phyloP scores from a whole-genome alignment of 176 grass and related monocot genomes.

The Tillandsia fasciculata region DNA sequence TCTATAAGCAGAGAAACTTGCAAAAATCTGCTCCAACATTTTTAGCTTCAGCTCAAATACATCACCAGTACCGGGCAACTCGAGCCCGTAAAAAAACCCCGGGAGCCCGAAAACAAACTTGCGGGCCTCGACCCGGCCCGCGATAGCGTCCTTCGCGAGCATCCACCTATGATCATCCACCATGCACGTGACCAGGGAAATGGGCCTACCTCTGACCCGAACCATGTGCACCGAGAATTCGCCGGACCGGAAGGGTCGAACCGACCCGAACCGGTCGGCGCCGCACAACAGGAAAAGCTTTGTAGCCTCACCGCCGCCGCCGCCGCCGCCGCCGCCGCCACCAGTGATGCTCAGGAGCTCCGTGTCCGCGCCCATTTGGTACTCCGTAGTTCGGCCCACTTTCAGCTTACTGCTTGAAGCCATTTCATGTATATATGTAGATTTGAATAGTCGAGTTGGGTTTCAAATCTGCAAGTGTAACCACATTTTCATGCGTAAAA shows the following conservation, averaged over 20 bases:
- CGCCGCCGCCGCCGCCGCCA: too few species aligned
- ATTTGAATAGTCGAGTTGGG: not conserved
- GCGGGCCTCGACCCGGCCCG: conserved; percentile 31
- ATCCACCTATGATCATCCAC: conserved; percentile 88
- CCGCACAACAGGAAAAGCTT: conserved; percentile 54
- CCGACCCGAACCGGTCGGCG: conserved; percentile 28
- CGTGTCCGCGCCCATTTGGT: conserved; percentile 55
- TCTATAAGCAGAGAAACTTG: conserved; percentile 55
- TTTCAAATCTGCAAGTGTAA: not conserved
- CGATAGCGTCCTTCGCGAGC: conserved; percentile 60
- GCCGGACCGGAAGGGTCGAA: conserved; percentile 41
- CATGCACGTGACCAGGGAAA: conserved; percentile 59
- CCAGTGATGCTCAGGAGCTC: conserved; percentile 39
- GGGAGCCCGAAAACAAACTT: conserved; percentile 75
- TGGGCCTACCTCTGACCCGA: conserved; percentile 32
- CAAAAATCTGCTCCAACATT: conserved; percentile 47
- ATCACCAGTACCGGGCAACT: conserved; percentile 15
- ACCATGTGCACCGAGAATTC: conserved; percentile 62
- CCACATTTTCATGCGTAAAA: too few species aligned
- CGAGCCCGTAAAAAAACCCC: conserved; percentile 55
- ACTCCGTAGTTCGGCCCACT: conserved; percentile 52
- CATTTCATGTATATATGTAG: conserved; percentile 17
- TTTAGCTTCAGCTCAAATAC: conserved; percentile 25
- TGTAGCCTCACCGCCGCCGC: conserved; percentile 3
- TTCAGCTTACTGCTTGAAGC: conserved; percentile 34